Percentiles rank a stretch among this genome's conserved stretches.
Evolutionary conservation across 208 protist species (phyloP).

Genomic region (Crithidia brevicula): DNA sequence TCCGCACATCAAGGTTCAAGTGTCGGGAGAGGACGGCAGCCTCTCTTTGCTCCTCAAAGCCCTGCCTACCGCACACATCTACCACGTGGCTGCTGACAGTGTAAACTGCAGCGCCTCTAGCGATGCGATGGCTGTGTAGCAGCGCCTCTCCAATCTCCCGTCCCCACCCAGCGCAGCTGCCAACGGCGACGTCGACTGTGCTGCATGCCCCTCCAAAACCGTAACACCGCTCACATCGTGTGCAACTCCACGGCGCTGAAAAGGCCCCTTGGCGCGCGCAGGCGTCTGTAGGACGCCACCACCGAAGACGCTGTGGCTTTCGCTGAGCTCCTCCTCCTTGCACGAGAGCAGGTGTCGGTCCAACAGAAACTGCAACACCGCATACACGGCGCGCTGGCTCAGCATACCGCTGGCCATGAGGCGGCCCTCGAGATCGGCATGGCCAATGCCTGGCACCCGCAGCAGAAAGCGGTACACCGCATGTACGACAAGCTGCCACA

Average conservation of each 20-base stretch:
- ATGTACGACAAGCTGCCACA: slow-evolving; percentile 72
- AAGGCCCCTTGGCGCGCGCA: slow-evolving; percentile 15
- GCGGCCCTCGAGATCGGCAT: slow-evolving; percentile 42
- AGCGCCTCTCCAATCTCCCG: not conserved
- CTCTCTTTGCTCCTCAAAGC: too few relatives aligned
- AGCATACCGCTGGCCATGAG: slow-evolving; percentile 55
- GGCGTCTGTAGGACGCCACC: not conserved
- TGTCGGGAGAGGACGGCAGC: too few relatives aligned
- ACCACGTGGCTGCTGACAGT: slow-evolving; percentile 12
- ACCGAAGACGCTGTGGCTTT: slow-evolving; percentile 1
- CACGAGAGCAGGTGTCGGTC: slow-evolving; percentile 24
- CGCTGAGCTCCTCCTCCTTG: slow-evolving; percentile 18
- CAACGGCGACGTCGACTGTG: not conserved
- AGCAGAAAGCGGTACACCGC: slow-evolving; percentile 62
- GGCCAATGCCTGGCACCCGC: slow-evolving; percentile 56
- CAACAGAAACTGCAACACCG: slow-evolving; percentile 60
- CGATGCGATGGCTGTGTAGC: slow-evolving; percentile 22
- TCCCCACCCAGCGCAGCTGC: not conserved
- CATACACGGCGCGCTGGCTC: slow-evolving; percentile 45
- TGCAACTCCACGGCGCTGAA: slow-evolving; percentile 9
- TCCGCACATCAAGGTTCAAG: too few relatives aligned
- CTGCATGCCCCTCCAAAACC: not conserved
- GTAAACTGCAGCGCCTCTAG: slow-evolving; percentile 15
- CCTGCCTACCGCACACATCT: not conserved
- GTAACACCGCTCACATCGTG: not conserved